phyloP scores from a whole-genome alignment of 2,329 filamentous ascomycete species.

The Phialophora expanda region DNA sequence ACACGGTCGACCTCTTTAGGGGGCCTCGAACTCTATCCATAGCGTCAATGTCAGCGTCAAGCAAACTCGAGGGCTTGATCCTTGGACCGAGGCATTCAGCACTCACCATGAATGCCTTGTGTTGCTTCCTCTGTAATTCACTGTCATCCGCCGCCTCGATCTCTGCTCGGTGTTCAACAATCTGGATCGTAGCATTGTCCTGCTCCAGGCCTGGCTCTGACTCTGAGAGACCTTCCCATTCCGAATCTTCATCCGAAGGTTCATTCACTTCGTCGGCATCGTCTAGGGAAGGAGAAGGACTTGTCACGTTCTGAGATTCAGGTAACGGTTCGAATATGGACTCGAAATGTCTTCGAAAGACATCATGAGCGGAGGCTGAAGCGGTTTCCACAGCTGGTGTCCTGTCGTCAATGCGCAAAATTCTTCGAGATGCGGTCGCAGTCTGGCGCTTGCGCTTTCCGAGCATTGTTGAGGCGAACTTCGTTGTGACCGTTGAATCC shows the following conservation, averaged over 20 bases:
- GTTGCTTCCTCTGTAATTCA: conserved; percentile 68
- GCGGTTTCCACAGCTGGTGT: conserved; percentile 20
- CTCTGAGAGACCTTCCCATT: conserved; percentile 69
- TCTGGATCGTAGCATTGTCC: conserved; percentile 48
- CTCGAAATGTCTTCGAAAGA: conserved; percentile 86
- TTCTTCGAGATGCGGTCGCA: conserved; percentile 37
- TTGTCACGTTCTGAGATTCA: conserved; percentile 31
- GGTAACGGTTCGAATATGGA: conserved; percentile 78
- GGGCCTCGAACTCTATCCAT: conserved; percentile 28
- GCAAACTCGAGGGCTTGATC: neutral
- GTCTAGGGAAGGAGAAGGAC: conserved; percentile 11
- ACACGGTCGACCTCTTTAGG: conserved; percentile 27
- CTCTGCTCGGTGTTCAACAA: conserved; percentile 57
- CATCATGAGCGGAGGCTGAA: conserved; percentile 67
- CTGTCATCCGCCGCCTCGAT: conserved; percentile 51
- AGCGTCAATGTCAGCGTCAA: conserved; percentile 8
- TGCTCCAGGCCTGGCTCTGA: conserved; percentile 42
- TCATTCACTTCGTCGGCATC: conserved; percentile 43
- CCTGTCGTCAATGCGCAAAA: conserved; percentile 35
- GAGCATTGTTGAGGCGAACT: conserved; percentile 42
- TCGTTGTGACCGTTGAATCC: neutral
- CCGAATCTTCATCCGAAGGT: conserved; percentile 45
- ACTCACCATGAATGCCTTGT: conserved; percentile 78
- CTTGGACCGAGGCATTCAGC: neutral
- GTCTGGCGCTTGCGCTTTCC: conserved; percentile 57